These are phyloP conservation scores for Echinochloa phyllopogon DNA, from an alignment of 176 grass and related monocot species.

Conservation along the genomic window DNA sequence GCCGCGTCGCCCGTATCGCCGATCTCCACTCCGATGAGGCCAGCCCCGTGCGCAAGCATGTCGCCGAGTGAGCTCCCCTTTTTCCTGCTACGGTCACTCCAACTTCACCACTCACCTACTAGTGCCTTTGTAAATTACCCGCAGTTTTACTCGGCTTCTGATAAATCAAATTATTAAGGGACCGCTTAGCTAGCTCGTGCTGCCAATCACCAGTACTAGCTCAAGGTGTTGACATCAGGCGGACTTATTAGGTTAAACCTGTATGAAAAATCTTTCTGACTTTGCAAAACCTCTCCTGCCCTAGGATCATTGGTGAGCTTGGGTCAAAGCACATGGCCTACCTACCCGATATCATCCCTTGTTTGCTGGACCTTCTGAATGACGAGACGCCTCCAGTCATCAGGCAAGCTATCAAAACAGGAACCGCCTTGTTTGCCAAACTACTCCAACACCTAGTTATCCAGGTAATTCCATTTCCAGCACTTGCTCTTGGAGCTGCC, in stretches of 20 bases:
- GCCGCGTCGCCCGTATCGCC: conserved; percentile 61
- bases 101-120: not conserved
- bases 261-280: not conserved
- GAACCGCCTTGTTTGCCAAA: conserved; percentile 66
- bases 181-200: not conserved
- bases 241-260: conserved; percentile 5
- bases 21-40: conserved; percentile 68
- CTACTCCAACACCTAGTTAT: conserved; percentile 73
- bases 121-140: not conserved
- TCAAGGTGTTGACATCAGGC: not conserved
- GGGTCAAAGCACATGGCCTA: conserved; percentile 59
- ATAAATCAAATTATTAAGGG: not conserved
- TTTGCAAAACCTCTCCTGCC: not conserved
- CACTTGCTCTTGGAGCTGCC: not conserved
- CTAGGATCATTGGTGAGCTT: conserved; percentile 90
- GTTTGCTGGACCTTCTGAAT: conserved; percentile 65
- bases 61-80: conserved; percentile 60
- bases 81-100: not conserved
- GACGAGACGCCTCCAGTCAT: conserved; percentile 76
- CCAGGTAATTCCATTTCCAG: conserved; percentile 55
- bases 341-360: conserved; percentile 72
- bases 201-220: not conserved
- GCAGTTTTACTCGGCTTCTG: not conserved
- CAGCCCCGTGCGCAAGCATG: conserved; percentile 79
- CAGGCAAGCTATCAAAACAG: conserved; percentile 87